Percentiles rank a stretch among this genome's conserved stretches.
Evolutionary conservation across 192 early-diverging fungal species (phyloP).

Genomic region (Phlyctochytrium bullatum): DNA sequence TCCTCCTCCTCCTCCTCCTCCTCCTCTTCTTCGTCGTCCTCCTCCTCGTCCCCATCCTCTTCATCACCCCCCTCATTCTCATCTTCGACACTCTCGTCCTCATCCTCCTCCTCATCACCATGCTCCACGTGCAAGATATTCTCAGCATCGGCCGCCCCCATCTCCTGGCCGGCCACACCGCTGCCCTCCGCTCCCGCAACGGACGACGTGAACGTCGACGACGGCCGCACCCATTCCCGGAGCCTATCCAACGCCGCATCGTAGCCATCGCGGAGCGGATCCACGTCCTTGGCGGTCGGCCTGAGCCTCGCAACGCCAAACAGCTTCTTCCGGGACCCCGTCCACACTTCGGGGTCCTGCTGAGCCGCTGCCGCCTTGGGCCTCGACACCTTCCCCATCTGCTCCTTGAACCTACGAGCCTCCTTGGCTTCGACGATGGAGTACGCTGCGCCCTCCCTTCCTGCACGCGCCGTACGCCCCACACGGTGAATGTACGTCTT

Average conservation of each 20-base stretch:
- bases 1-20: no score
- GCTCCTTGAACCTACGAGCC: conserved; percentile 44
- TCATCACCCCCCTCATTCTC: background rate
- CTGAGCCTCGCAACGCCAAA: background rate
- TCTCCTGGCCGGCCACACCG: background rate
- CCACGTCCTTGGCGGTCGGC: background rate
- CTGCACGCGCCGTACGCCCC: conserved; percentile 90
- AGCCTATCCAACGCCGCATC: background rate
- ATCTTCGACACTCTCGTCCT: background rate
- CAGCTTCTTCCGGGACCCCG: background rate
- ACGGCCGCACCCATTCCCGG: background rate
- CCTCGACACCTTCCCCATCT: conserved; percentile 16
- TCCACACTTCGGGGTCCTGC: background rate
- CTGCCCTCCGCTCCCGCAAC: no score
- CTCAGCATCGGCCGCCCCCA: background rate
- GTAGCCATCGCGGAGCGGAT: background rate
- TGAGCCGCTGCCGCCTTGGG: conserved; percentile 10
- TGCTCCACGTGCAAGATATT: background rate
- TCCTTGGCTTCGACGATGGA: conserved; percentile 38
- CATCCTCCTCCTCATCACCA: background rate
- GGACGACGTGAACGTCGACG: no score
- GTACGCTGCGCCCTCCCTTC: conserved; percentile 62
- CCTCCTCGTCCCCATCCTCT: no score
- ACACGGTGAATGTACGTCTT: conserved; percentile 96
- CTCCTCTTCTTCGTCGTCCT: no score